phyloP scores from a whole-genome alignment of 495 filamentous ascomycete species.

The Talaromyces borbonicus region DNA sequence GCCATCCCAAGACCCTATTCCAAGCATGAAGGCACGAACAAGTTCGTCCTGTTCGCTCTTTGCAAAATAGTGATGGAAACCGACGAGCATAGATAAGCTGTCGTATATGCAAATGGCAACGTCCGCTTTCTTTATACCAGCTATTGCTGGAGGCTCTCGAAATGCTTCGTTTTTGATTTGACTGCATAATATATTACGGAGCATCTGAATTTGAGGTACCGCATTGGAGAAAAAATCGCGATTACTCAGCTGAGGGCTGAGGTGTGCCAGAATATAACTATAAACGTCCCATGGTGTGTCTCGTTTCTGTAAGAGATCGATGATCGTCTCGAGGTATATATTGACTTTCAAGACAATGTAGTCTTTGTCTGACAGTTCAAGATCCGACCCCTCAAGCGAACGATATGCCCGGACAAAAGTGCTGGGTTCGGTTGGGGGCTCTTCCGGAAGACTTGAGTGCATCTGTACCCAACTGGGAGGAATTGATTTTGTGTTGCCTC shows the following conservation, averaged over 20 bases:
- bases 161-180: constrained; percentile 67
- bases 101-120: constrained; percentile 83
- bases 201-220: constrained; percentile 58
- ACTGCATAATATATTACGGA: constrained; percentile 71
- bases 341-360: constrained; percentile 47
- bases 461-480: constrained; percentile 48
- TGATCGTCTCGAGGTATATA: constrained; percentile 66
- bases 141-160: constrained; percentile 60
- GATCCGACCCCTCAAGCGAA: constrained; percentile 14
- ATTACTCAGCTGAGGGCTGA: constrained; percentile 84
- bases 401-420: constrained; percentile 32
- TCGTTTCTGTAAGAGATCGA: constrained; percentile 56
- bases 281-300: constrained; percentile 90
- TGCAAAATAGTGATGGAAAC: constrained; percentile 75
- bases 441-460: constrained; percentile 39
- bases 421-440: constrained; percentile 38
- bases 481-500: constrained; percentile 29
- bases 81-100: constrained; percentile 69
- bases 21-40: constrained; percentile 71
- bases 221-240: constrained; percentile 70
- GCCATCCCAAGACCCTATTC: constrained; percentile 74
- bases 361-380: constrained; percentile 13
- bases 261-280: constrained; percentile 77
- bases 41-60: constrained; percentile 84
- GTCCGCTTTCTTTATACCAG: constrained; percentile 76